Evolutionary conservation across 257 asterid species (phyloP).

Genomic region (Penstemon newberryi): DNA sequence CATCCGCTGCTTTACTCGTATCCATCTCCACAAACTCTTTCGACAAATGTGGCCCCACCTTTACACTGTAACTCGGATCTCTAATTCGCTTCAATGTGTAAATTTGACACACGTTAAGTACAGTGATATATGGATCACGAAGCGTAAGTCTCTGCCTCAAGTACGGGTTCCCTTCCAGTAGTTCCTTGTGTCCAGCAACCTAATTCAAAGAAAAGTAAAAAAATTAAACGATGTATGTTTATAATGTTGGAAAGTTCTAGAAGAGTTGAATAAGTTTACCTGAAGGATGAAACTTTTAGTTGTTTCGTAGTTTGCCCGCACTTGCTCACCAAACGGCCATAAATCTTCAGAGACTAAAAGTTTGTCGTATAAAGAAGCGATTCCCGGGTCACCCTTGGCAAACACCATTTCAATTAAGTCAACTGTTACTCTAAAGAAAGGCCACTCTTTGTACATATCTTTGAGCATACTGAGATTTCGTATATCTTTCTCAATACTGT

Average conservation of each 20-base stretch:
- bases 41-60: constrained; percentile 63
- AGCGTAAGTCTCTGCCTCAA: constrained; percentile 87
- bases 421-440: constrained; percentile 90
- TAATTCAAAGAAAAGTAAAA: constrained; percentile 20
- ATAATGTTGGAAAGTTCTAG: neutral
- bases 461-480: constrained; percentile 70
- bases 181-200: constrained; percentile 90
- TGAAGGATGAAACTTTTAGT: constrained; percentile 70
- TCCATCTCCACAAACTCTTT: constrained; percentile 65
- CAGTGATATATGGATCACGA: constrained; percentile 83
- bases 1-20: constrained; percentile 70
- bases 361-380: constrained; percentile 82
- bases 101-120: constrained; percentile 69
- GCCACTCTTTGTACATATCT: constrained; percentile 93
- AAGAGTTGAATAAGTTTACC: constrained; percentile 36
- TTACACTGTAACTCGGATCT: constrained; percentile 67
- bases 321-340: constrained; percentile 65
- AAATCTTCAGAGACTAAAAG: constrained; percentile 66
- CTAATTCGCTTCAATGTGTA: constrained; percentile 83
- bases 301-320: constrained; percentile 59
- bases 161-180: constrained; percentile 94
- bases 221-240: neutral
- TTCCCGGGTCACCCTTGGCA: constrained; percentile 89
- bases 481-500: constrained; percentile 52
- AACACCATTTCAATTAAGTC: constrained; percentile 94